These are phyloP conservation scores for Conticribra guillardii DNA, from an alignment of 108 stramenopile genomes.

Conservation along the genomic window DNA sequence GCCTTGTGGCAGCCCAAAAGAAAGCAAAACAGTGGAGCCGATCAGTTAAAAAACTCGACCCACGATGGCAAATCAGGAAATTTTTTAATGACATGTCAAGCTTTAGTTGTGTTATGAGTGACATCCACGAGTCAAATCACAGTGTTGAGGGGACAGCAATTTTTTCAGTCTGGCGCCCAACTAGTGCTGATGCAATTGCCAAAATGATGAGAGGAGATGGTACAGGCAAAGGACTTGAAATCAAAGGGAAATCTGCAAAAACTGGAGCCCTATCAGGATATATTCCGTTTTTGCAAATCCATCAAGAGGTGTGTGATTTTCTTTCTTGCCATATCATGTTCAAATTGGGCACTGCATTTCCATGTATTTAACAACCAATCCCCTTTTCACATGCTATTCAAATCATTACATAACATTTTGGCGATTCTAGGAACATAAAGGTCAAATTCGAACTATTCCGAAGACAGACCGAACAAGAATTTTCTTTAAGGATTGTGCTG, in stretches of 20 bases:
- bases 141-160: constrained; percentile 24
- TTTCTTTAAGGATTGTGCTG: constrained; percentile 35
- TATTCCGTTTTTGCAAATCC: constrained; percentile 73
- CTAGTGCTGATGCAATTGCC: constrained; percentile 58
- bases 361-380: too few species aligned
- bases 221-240: constrained; percentile 73
- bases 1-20: not conserved
- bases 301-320: constrained; percentile 41
- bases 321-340: too few species aligned
- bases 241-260: constrained; percentile 77
- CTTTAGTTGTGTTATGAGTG: constrained; percentile 3
- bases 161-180: constrained; percentile 77
- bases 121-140: not conserved
- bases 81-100: constrained; percentile 57
- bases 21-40: constrained; percentile 31
- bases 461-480: constrained; percentile 38
- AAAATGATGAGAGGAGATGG: constrained; percentile 71
- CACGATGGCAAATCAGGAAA: constrained; percentile 56
- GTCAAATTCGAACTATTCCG: constrained; percentile 21
- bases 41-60: constrained; percentile 46
- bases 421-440: constrained; percentile 40
- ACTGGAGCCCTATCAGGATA: constrained; percentile 55
- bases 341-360: too few species aligned
- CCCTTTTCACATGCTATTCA: not conserved
- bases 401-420: too few species aligned